phyloP scores from a whole-genome alignment of 192 early-diverging fungal genomes.

The Coemansia sp. region DNA sequence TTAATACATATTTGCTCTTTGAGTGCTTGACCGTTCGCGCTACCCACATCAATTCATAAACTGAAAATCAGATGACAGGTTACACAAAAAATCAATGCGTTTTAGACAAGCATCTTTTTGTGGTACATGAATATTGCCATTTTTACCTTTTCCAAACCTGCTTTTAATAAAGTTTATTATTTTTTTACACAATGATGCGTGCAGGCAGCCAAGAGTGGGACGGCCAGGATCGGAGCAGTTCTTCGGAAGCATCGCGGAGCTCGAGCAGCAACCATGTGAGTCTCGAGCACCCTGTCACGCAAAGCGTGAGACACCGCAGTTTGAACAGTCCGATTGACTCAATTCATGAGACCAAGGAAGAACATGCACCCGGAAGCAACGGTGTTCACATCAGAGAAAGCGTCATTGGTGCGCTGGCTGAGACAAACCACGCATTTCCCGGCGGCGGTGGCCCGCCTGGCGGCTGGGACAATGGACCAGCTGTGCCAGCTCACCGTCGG shows the following conservation, averaged over 20 bases:
- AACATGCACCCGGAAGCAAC: not conserved
- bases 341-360: slow-evolving; percentile 7
- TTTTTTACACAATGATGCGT: slow-evolving; percentile 10
- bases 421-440: not conserved
- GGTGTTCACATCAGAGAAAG: slow-evolving; percentile 1
- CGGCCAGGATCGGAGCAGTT: not conserved
- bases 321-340: slow-evolving; percentile 19
- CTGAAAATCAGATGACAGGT: not conserved
- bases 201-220: slow-evolving; percentile 4
- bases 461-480: slow-evolving; percentile 21
- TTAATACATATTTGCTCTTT: too few relatives aligned
- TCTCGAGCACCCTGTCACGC: not conserved
- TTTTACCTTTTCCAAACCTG: not conserved
- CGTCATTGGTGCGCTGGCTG: not conserved
- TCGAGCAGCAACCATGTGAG: too few relatives aligned
- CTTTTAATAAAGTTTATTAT: not conserved
- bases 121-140: too few relatives aligned
- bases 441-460: slow-evolving; percentile 13
- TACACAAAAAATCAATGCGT: slow-evolving; percentile 1
- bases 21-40: too few relatives aligned
- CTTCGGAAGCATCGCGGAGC: not conserved
- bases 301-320: slow-evolving; percentile 13
- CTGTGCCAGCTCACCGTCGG: slow-evolving; percentile 1
- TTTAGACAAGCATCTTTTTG: not conserved
- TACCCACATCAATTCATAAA: not conserved